These are phyloP conservation scores for Neonectria hederae DNA, from an alignment of 2,329 filamentous ascomycete species.

Conservation along the genomic window DNA sequence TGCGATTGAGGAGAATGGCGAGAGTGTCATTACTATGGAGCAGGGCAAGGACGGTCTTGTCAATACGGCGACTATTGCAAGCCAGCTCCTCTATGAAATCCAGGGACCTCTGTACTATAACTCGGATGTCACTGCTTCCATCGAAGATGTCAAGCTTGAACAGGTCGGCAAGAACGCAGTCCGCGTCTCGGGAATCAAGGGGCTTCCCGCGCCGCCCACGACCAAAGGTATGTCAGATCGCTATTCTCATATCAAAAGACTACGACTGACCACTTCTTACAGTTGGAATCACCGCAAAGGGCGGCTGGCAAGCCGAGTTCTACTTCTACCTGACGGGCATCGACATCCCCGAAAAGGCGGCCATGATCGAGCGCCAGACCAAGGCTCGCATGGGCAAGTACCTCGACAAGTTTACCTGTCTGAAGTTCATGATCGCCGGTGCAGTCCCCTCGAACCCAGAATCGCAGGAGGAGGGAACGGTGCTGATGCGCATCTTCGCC, in stretches of 20 bases:
- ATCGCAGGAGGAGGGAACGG: constrained; percentile 56
- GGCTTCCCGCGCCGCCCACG: constrained; percentile 44
- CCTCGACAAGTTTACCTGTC: constrained; percentile 49
- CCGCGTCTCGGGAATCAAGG: constrained; percentile 47
- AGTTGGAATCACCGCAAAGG: constrained; percentile 53
- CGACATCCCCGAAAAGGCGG: constrained; percentile 52
- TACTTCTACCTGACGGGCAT: constrained; percentile 54
- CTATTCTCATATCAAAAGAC: too few relatives aligned
- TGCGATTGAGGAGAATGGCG: constrained; percentile 45
- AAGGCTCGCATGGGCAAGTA: constrained; percentile 42
- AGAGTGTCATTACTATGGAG: constrained; percentile 48
- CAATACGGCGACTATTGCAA: constrained; percentile 33
- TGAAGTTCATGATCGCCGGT: constrained; percentile 48
- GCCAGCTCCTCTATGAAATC: constrained; percentile 54
- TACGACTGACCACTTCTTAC: background rate
- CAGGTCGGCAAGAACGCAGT: constrained; percentile 50
- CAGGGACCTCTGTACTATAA: constrained; percentile 54
- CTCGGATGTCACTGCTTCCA: constrained; percentile 51
- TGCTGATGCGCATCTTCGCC: constrained; percentile 55
- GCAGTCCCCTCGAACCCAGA: constrained; percentile 48
- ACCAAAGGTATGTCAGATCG: constrained; percentile 38
- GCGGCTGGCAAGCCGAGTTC: constrained; percentile 55
- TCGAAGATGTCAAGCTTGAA: constrained; percentile 55
- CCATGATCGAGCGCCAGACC: constrained; percentile 52
- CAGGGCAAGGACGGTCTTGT: constrained; percentile 44